Evolutionary conservation across 2,329 filamentous ascomycete species (phyloP).

Genomic region (Coniochaeta sp.): DNA sequence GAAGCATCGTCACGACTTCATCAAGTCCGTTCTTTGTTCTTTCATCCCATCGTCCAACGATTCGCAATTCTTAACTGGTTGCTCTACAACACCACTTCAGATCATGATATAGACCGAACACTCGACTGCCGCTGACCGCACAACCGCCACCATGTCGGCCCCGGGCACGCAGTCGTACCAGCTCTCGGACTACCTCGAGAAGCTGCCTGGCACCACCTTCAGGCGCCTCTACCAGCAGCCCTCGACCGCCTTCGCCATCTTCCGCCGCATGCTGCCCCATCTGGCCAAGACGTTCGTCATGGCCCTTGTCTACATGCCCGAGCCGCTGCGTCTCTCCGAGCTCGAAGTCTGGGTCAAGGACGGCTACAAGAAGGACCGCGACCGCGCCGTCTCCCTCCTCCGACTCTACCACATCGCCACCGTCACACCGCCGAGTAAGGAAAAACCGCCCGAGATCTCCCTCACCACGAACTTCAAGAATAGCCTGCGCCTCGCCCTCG

Average conservation of each 20-base stretch:
- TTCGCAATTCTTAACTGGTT: neutral
- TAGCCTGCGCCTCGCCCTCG: slow-evolving; percentile 79
- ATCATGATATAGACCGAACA: neutral
- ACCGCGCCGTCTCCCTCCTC: slow-evolving; percentile 75
- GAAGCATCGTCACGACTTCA: neutral
- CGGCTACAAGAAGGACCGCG: slow-evolving; percentile 59
- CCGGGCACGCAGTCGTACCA: slow-evolving; percentile 46
- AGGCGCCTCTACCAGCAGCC: slow-evolving; percentile 91
- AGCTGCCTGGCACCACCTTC: slow-evolving; percentile 83
- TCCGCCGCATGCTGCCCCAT: slow-evolving; percentile 92
- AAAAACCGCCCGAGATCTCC: slow-evolving; percentile 62
- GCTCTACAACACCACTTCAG: neutral
- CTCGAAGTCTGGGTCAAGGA: slow-evolving; percentile 83
- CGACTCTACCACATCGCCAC: slow-evolving; percentile 80
- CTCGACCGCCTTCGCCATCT: slow-evolving; percentile 90
- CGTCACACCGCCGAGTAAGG: slow-evolving; percentile 53
- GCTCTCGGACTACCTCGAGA: slow-evolving; percentile 86
- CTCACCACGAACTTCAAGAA: slow-evolving; percentile 76
- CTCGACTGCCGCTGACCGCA: slow-evolving; percentile 3
- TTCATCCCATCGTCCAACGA: neutral
- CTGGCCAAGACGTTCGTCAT: slow-evolving; percentile 92
- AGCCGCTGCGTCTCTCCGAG: slow-evolving; percentile 69
- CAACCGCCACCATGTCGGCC: slow-evolving; percentile 2
- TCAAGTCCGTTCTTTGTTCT: neutral
- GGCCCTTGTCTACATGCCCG: slow-evolving; percentile 85